Percentiles rank a stretch among this genome's conserved stretches.
These are phyloP conservation scores for Talaromyces albobiverticillius DNA, from an alignment of 2,329 filamentous ascomycete genomes.

Conservation along the genomic window DNA sequence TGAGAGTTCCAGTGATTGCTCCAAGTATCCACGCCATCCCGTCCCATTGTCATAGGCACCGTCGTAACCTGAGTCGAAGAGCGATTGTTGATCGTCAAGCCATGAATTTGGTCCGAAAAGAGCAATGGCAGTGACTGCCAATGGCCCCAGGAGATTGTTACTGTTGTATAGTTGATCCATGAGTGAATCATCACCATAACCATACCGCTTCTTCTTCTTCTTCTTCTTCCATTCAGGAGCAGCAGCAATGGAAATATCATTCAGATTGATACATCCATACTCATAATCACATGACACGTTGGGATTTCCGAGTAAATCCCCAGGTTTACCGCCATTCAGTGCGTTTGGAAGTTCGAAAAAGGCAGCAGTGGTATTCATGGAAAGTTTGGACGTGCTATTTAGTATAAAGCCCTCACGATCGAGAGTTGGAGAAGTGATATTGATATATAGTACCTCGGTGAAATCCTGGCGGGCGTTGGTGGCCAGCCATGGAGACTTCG, in stretches of 20 bases:
- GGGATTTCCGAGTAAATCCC: slow-evolving; percentile 1
- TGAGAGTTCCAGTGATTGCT: background rate
- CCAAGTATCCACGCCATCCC: background rate
- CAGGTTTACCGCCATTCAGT: slow-evolving; percentile 22
- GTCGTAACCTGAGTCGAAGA: background rate
- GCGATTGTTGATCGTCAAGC: background rate
- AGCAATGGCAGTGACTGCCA: slow-evolving; percentile 13
- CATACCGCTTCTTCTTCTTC: background rate
- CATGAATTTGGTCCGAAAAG: slow-evolving; percentile 3
- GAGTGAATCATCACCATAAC: background rate
- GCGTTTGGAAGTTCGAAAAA: slow-evolving; percentile 33
- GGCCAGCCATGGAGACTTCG: slow-evolving; percentile 23
- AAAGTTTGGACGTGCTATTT: slow-evolving; percentile 21
- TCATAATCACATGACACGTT: background rate
- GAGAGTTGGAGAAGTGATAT: slow-evolving; percentile 14
- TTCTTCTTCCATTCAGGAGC: no score
- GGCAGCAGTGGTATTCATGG: slow-evolving; percentile 27
- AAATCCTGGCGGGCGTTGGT: slow-evolving; percentile 29
- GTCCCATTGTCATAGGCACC: background rate
- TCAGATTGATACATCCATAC: background rate
- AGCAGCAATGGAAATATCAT: background rate
- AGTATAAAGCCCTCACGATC: no score
- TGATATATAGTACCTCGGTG: slow-evolving; percentile 26
- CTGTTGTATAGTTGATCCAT: background rate
- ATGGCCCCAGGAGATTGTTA: slow-evolving; percentile 4